Evolutionary conservation across 352 stramenopile species (phyloP), one percentile per base, ranked within the genome.

Genomic region (Globisporangium solare): DNA sequence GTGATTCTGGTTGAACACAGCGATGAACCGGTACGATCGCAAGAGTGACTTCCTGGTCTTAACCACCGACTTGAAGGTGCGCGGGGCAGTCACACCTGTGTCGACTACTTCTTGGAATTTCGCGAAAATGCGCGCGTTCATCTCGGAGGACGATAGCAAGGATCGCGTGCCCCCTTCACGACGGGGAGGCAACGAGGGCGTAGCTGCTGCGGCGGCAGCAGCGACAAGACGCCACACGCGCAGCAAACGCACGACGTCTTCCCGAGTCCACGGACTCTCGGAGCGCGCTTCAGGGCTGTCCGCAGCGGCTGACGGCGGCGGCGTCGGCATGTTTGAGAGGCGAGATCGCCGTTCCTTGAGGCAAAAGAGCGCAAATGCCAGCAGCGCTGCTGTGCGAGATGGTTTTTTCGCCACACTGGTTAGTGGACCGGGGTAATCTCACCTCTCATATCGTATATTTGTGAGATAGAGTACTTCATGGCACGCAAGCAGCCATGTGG

Each of bases 1-100:
- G 40, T 39, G 39, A 18, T 61, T 61, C 56, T 61, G 56, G 27
- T 56, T 51, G 41, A 61, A 61, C 13, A 61, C 40, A 10, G 47
- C 47, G 47, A 61, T 56, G 56, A 61, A 61, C 2, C 47, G 47
- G 56, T 51, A 61, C 6, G 56, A 61, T 6, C 56, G 48, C 56
- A 61, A 24, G 6, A 61, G 48, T 27, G 56, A 61, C 39, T 61
- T 56, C 18, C 32, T 54, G 7, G 56, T 61, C 39, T 55, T 56
- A 18, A 17, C 50, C n/a, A 61, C 37, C 39, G 56, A 51, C 56
- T 61, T 56, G 40, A 56, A 32, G n/a, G 39, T 40, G n/a, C 47
- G 55, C n/a, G 20, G 39, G 12, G 27, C 7, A 3, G n/a, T 31
- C 5, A 7, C 20, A 13, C 7, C 6, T 11, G 20, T 6, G 6